Base-by-base conservation (phyloP, 2,329 filamentous ascomycete species). In the Setomelanomma holmii region DNA sequence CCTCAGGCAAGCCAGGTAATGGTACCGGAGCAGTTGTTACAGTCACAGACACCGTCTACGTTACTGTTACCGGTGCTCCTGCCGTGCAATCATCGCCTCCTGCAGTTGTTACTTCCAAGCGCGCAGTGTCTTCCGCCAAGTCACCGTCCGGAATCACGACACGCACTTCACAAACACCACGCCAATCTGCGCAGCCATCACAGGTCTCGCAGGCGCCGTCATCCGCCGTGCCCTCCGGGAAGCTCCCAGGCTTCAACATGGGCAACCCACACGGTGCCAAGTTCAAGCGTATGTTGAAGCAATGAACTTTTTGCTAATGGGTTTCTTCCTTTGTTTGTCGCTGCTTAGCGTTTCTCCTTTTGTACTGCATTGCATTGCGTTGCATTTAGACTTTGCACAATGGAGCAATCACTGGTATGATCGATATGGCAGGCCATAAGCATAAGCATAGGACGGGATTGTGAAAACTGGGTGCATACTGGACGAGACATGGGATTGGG, bases 1-100 rank as follows among this genome's bases (percentile, higher is more conserved):
- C 62, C 11, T 49, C 57, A 23, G 49, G 51, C 10, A 20, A 30
- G 2, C 39, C 58, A 4, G 50, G 36, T 23, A 47, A 51, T 22
- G 41, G 40, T n/a, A 51, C 39, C 22, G 19, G 42, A 10, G 12
- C 12, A 3, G 51, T 67, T 7, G 50, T 63, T 40, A 66, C 60
- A 1, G 55, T 71, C 38, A 73, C 65, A 0, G 63, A 69, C 22
- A 70, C 64, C 1, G 55, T 66, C 27, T 51, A 49, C 34, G 45
- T 70, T 39, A 71, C 69, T 7, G 58, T 72, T 34, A 73, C 69
- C 1, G 58, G 53, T 4, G 39, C 61, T 2, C 48, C 36, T 10
- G 54, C 46, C 34, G 38, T 44, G 48, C 44, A 36, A 49, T 45
- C 21, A 35, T 46, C 51, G 10, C n/a, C n/a, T n/a, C n/a, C n/a